Evolutionary conservation across 129 eudicot genomes (phyloP).

Genomic region (Artemisia annua): DNA sequence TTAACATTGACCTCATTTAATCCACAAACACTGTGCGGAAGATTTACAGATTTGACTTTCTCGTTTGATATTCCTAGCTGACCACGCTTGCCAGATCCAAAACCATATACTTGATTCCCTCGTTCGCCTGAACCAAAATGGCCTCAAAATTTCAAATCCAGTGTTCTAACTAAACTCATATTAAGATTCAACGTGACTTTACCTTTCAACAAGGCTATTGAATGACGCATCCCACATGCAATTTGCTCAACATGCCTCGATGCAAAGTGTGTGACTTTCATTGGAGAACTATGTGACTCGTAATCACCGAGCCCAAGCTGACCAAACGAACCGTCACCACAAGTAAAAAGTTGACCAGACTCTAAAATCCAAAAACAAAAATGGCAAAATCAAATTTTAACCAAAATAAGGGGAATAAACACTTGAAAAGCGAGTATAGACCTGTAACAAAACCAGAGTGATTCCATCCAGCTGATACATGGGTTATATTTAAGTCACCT

Average conservation of each 20-base stretch:
- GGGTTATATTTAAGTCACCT: slow-evolving; percentile 34
- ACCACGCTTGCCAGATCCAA: too few relatives aligned
- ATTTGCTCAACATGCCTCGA: slow-evolving; percentile 62
- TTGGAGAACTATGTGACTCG: slow-evolving; percentile 47
- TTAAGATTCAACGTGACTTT: not conserved
- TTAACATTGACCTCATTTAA: too few relatives aligned
- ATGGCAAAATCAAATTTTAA: not conserved
- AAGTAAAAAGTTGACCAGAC: slow-evolving; percentile 66
- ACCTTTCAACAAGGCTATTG: slow-evolving; percentile 78
- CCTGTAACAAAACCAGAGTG: slow-evolving; percentile 97
- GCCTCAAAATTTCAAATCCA: slow-evolving; percentile 1
- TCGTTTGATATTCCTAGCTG: too few relatives aligned
- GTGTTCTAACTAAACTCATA: not conserved
- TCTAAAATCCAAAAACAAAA: slow-evolving; percentile 38
- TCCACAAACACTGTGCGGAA: too few relatives aligned
- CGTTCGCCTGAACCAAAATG: slow-evolving; percentile 30
- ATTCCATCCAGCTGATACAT: slow-evolving; percentile 95
- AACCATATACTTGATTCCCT: slow-evolving; percentile 41
- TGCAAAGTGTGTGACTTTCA: slow-evolving; percentile 43
- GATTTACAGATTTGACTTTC: too few relatives aligned
- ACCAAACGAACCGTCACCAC: slow-evolving; percentile 97
- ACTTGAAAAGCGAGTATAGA: slow-evolving; percentile 18
- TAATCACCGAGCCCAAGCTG: slow-evolving; percentile 92
- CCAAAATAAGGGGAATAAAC: not conserved
- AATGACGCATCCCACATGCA: slow-evolving; percentile 94